phyloP scores from a whole-genome alignment of 2,329 filamentous ascomycete genomes.

The Colletotrichum kahawae region DNA sequence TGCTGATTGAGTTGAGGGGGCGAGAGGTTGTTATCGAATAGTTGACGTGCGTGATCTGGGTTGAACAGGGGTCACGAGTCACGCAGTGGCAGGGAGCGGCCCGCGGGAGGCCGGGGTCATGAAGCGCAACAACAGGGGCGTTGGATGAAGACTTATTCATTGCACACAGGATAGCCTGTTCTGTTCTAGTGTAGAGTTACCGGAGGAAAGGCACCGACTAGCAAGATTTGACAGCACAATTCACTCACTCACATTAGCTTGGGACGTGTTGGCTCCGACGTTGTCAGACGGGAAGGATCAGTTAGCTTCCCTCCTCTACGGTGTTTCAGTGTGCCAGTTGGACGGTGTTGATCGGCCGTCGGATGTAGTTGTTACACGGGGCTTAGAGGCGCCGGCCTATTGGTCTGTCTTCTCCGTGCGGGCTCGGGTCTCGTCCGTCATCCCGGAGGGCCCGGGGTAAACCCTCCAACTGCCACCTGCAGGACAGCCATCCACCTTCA shows the following conservation, averaged over 20 bases:
- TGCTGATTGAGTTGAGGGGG: background rate
- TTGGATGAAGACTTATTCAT: background rate
- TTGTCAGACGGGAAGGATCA: slow-evolving; percentile 7
- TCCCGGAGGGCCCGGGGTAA: background rate
- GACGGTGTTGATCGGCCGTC: background rate
- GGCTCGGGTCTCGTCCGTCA: background rate
- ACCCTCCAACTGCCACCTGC: background rate
- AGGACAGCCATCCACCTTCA: background rate
- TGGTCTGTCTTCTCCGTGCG: background rate
- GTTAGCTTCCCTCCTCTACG: background rate
- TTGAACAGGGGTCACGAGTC: slow-evolving; percentile 3
- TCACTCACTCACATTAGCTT: background rate
- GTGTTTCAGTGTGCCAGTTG: background rate
- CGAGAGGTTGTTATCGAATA: background rate
- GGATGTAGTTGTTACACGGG: background rate
- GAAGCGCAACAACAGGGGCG: background rate
- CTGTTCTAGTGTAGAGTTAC: background rate
- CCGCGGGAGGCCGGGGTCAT: background rate
- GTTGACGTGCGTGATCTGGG: background rate
- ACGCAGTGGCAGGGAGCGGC: slow-evolving; percentile 8
- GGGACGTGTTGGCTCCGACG: background rate
- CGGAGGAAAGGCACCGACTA: background rate
- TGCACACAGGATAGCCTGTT: background rate
- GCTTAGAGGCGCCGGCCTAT: background rate
- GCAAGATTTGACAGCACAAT: background rate